Conservation (phyloP, 441 rosid genomes). For the Hura crepitans region DNA sequence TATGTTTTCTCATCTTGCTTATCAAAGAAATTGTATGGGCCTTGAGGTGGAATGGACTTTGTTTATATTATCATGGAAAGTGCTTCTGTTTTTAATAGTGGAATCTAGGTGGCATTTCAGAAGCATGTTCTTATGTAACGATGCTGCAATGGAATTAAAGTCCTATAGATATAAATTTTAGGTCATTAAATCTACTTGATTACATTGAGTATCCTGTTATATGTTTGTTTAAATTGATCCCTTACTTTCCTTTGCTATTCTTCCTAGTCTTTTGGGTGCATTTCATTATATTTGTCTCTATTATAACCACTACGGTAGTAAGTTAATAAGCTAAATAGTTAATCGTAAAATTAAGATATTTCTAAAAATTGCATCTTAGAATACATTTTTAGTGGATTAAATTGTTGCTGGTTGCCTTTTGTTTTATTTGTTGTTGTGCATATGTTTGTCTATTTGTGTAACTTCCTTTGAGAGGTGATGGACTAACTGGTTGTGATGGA, state of each 20-base stretch:
- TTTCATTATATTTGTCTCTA: background rate
- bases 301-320: background rate
- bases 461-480: background rate
- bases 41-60: background rate
- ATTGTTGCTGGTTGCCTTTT: background rate
- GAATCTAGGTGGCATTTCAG: background rate
- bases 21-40: background rate
- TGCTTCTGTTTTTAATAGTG: background rate
- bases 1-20: constrained; percentile 1
- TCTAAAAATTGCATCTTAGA: background rate
- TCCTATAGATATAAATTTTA: background rate
- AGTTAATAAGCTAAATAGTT: background rate
- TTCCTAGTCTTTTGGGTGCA: background rate
- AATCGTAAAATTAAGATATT: background rate
- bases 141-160: background rate
- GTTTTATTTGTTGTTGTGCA: background rate
- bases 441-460: background rate
- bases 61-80: background rate
- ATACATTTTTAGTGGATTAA: background rate
- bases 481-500: constrained; percentile 7
- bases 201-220: constrained; percentile 2
- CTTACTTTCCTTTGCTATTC: background rate
- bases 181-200: too few species aligned
- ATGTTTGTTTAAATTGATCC: background rate
- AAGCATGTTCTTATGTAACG: background rate